Conservation (phyloP, 345 rosid species). For the Sonneratia alba region DNA sequence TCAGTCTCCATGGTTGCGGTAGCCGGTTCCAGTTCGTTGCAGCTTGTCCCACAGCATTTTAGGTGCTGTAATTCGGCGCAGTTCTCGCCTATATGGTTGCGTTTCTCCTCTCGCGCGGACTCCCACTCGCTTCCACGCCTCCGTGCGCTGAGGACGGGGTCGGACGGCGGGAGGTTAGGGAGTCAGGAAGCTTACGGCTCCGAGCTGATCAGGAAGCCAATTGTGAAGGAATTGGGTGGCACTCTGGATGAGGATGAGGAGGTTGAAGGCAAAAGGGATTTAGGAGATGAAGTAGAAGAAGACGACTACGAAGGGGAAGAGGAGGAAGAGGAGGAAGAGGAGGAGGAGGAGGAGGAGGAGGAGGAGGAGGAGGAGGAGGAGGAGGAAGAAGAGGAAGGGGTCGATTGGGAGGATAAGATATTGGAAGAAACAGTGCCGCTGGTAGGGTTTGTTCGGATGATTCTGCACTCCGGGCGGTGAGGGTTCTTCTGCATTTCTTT, state of each 20-base stretch:
- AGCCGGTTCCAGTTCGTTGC: constrained; percentile 27
- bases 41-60: constrained; percentile 21
- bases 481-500: not conserved
- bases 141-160: constrained; percentile 42
- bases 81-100: constrained; percentile 29
- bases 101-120: constrained; percentile 20
- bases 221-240: constrained; percentile 24
- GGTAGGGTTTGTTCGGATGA: constrained; percentile 81
- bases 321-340: constrained; percentile 2
- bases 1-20: not conserved
- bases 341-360: not conserved
- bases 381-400: constrained; percentile 34
- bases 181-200: constrained; percentile 34
- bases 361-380: constrained; percentile 7
- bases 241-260: constrained; percentile 34
- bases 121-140: constrained; percentile 16
- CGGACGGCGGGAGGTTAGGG: constrained; percentile 40
- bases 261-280: constrained; percentile 8
- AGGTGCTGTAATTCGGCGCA: constrained; percentile 18
- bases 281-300: constrained; percentile 14
- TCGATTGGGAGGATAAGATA: constrained; percentile 82
- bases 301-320: too few species aligned
- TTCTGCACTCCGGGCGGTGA: constrained; percentile 80
- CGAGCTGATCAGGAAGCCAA: constrained; percentile 48
- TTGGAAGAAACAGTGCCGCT: constrained; percentile 90